Percentiles rank a stretch among this genome's conserved stretches.
phyloP scores from a whole-genome alignment of 192 early-diverging fungal genomes.

The Podila verticillata region DNA sequence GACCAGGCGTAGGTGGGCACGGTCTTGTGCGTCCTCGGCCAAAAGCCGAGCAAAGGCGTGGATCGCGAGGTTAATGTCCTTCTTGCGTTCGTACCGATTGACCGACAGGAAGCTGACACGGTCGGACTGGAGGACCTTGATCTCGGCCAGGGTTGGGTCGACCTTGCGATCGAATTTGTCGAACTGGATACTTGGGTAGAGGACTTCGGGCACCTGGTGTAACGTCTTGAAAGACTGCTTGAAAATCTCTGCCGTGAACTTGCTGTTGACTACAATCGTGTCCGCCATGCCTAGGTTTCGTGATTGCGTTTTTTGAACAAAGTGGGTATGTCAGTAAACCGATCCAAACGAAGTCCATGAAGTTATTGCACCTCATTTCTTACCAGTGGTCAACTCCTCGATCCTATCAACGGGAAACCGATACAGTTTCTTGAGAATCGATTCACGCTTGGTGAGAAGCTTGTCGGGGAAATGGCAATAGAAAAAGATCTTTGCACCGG shows the following conservation, averaged over 20 bases:
- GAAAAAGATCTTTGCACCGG: constrained; percentile 81
- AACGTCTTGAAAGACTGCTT: constrained; percentile 75
- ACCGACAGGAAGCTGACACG: constrained; percentile 77
- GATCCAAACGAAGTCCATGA: not conserved
- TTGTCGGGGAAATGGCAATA: constrained; percentile 98
- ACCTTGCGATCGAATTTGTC: constrained; percentile 73
- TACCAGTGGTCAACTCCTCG: constrained; percentile 88
- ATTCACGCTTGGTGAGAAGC: constrained; percentile 73
- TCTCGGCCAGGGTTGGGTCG: constrained; percentile 59
- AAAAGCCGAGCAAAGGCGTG: constrained; percentile 70
- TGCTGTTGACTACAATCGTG: constrained; percentile 91
- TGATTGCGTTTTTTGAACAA: not conserved
- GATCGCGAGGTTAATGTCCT: constrained; percentile 86
- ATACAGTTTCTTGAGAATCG: constrained; percentile 73
- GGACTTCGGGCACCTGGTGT: constrained; percentile 68
- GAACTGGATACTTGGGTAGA: constrained; percentile 88
- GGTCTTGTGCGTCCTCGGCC: not conserved
- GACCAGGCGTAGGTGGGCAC: constrained; percentile 67
- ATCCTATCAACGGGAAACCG: constrained; percentile 83
- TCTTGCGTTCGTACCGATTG: constrained; percentile 98
- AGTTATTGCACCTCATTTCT: not conserved
- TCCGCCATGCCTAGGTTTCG: constrained; percentile 78
- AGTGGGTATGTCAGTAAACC: not conserved
- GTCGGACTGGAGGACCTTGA: constrained; percentile 58
- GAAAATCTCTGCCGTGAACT: constrained; percentile 85